These are phyloP conservation scores for Trapa incisa DNA, from an alignment of 345 rosid genomes.

Conservation along the genomic window DNA sequence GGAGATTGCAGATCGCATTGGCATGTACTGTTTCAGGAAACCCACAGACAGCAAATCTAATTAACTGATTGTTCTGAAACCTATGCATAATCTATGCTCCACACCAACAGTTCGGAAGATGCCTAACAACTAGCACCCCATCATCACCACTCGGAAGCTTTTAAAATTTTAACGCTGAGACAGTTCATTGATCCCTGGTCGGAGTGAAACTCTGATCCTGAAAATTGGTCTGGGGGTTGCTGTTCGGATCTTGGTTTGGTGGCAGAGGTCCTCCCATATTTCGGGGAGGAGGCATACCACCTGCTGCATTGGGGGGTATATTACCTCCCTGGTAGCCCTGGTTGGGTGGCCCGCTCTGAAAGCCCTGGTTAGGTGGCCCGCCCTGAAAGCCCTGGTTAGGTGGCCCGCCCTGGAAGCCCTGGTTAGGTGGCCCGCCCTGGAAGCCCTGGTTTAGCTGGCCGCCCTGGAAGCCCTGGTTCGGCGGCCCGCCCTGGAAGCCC, in stretches of 20 bases:
- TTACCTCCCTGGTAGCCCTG: background rate
- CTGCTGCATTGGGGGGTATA: background rate
- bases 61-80: no score
- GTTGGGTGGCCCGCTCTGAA: background rate
- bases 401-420: constrained; percentile 11
- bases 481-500: background rate
- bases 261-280: constrained; percentile 19
- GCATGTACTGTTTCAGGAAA: no score
- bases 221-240: constrained; percentile 5
- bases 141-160: no score
- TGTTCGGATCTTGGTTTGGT: constrained; percentile 16
- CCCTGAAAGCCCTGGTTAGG: constrained; percentile 3
- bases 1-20: no score
- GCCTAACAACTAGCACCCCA: no score
- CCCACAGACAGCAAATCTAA: no score
- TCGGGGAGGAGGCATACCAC: constrained; percentile 15
- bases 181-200: constrained; percentile 10
- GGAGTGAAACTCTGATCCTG: constrained; percentile 16
- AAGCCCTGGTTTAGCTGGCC: background rate
- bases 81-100: no score
- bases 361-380: background rate
- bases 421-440: constrained; percentile 7
- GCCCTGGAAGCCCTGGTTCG: constrained; percentile 10
- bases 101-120: no score
- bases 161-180: constrained; percentile 12